Percentiles rank a stretch among this genome's conserved stretches.
Conservation (phyloP, 208 protist genomes). For the Acanthamoeba lenticulata region DNA sequence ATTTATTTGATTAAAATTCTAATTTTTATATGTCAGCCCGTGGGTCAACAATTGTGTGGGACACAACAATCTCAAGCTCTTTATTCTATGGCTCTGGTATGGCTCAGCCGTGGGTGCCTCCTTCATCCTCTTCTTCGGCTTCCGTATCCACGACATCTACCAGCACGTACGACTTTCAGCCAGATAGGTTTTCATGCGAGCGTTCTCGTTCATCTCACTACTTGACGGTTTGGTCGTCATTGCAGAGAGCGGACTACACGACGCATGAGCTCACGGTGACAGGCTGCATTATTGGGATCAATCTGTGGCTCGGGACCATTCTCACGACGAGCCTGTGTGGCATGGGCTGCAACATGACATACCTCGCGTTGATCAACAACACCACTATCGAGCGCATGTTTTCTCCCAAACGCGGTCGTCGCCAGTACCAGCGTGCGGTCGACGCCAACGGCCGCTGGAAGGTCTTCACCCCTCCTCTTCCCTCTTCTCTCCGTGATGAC, state of each 20-base stretch:
- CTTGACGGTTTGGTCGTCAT: background rate
- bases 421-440: background rate
- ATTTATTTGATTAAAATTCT: too few species aligned
- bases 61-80: background rate
- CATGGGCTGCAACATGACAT: background rate
- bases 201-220: background rate
- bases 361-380: background rate
- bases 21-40: background rate
- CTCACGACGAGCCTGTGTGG: background rate
- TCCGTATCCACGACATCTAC: background rate
- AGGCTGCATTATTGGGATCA: background rate
- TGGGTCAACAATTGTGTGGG: constrained; percentile 17
- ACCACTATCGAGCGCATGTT: background rate
- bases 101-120: background rate
- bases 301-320: background rate
- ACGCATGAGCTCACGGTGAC: background rate
- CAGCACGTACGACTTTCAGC: background rate
- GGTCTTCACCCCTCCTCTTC: background rate
- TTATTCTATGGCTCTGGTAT: background rate
- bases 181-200: too few species aligned
- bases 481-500: background rate
- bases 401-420: background rate
- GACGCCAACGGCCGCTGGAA: background rate
- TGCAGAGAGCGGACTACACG: background rate
- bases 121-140: background rate